Conservation (phyloP, 2,329 filamentous ascomycete species). For the Moelleriella libera region DNA sequence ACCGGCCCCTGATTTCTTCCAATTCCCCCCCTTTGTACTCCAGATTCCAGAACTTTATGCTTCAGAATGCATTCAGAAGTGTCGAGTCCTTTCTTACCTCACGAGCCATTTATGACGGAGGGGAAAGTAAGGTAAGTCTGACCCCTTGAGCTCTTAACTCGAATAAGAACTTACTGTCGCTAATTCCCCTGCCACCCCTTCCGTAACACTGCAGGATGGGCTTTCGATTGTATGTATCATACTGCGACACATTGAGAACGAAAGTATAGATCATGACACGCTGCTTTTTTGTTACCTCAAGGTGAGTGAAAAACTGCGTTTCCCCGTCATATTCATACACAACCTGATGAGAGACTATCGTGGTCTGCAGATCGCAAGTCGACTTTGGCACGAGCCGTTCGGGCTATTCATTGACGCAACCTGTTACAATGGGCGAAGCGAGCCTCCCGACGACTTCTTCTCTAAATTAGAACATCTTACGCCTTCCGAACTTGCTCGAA, state of each 20-base stretch:
- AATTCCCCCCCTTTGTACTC: constrained; percentile 53
- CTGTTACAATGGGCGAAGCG: constrained; percentile 53
- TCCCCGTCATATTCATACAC: neutral
- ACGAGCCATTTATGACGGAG: constrained; percentile 55
- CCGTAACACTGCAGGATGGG: constrained; percentile 34
- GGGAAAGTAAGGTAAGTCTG: constrained; percentile 45
- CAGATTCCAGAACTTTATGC: constrained; percentile 59
- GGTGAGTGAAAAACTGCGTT: constrained; percentile 21
- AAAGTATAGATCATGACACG: constrained; percentile 51
- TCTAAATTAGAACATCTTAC: constrained; percentile 48
- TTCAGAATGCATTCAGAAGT: constrained; percentile 51
- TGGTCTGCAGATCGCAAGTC: constrained; percentile 43
- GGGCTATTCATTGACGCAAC: constrained; percentile 55
- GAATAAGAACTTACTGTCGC: neutral
- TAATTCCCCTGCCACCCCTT: neutral
- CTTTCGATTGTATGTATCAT: constrained; percentile 57
- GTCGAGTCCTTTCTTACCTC: constrained; percentile 50
- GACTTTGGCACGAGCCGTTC: constrained; percentile 56
- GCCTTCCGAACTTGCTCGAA: constrained; percentile 44
- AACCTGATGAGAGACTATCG: neutral
- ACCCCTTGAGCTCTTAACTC: neutral
- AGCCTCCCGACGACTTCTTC: constrained; percentile 51
- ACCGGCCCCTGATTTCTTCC: constrained; percentile 47
- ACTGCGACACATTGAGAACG: constrained; percentile 50
- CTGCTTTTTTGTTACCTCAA: constrained; percentile 55